Base-by-base conservation (phyloP, 2,329 filamentous ascomycete genomes). In the Cercospora canescens region DNA sequence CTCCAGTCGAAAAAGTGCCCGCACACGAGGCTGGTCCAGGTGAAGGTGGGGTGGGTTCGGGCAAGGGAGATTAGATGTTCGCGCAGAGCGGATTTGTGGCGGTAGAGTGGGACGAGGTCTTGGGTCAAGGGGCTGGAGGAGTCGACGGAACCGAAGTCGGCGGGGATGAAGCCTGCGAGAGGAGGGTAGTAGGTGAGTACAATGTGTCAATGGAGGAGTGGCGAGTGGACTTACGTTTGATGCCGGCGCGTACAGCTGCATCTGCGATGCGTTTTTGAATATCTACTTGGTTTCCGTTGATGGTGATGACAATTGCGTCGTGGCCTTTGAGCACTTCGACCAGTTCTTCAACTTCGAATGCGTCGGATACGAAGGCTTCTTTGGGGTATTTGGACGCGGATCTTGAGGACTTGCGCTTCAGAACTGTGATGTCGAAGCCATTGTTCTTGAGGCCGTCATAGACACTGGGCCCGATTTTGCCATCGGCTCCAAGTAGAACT, bases 1-100 rank as follows among this genome's bases (percentile, higher is more conserved):
- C 82, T 82, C 85, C 84, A 87, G 72, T 90, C 88, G 73, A 90
- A 88, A 75, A 90, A 87, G 2, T 84, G 78, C 0, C 87, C 86
- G 8, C 80, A 85, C 3, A 87, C 82, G 14, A 91, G 74, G 2
- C 80, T 85, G 1, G 86, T 89, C 88, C 88, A 91, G 32, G 80
- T 83, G 68, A 90, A 84, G 0, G 70, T 75, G 0, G 57, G 78
- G 28, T 71, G 50, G 12, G 68, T 21, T 77, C 70, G 83, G 1
- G 72, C 68, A 4, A 77, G 71, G 26, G 76, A 76, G 67, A 84
- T 80, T 21, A 89, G 78, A 67, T 88, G 87, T 37, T 87, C 82
- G 9, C 87, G 73, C 4, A 78, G 70, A n/a, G 64, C 70, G 14
- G 74, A 69, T 69, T 91, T 91, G 66, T 76, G 75, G 1, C 74